Evolutionary conservation across 306 rosid species (phyloP).

Genomic region (Ziziphus jujuba): DNA sequence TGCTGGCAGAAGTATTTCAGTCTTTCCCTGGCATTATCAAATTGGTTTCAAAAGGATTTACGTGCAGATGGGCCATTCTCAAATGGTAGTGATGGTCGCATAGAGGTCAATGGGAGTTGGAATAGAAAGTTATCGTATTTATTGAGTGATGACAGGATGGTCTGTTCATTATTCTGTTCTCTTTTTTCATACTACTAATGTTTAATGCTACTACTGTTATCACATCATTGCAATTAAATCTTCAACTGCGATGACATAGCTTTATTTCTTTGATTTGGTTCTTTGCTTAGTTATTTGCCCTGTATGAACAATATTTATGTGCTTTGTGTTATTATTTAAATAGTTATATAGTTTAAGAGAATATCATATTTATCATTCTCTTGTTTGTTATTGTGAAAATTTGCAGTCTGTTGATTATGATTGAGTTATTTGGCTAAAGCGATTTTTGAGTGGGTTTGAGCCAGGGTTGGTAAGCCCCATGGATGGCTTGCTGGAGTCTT

Average conservation of each 20-base stretch:
- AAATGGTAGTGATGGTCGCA: constrained; percentile 56
- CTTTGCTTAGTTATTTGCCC: background rate
- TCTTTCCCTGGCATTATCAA: constrained; percentile 57
- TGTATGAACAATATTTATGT: background rate
- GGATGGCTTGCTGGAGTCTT: too few species aligned
- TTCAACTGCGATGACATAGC: constrained; percentile 13
- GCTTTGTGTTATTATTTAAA: too few species aligned
- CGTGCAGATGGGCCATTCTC: constrained; percentile 43
- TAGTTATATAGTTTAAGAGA: too few species aligned
- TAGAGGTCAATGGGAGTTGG: constrained; percentile 68
- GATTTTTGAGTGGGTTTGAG: too few species aligned
- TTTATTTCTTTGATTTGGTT: background rate
- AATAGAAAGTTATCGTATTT: constrained; percentile 63
- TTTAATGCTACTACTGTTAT: background rate
- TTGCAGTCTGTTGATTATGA: too few species aligned
- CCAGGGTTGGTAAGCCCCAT: too few species aligned
- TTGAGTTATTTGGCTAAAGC: too few species aligned
- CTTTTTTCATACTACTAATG: constrained; percentile 3
- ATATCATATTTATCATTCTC: too few species aligned
- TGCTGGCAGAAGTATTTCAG: constrained; percentile 82
- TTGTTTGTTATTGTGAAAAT: too few species aligned
- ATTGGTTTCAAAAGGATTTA: constrained; percentile 50
- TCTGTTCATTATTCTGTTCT: constrained; percentile 49
- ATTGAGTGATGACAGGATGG: constrained; percentile 67
- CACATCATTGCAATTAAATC: constrained; percentile 17